Conservation (phyloP, 495 filamentous ascomycete genomes). For the Pyrenopolyporus hunteri region DNA sequence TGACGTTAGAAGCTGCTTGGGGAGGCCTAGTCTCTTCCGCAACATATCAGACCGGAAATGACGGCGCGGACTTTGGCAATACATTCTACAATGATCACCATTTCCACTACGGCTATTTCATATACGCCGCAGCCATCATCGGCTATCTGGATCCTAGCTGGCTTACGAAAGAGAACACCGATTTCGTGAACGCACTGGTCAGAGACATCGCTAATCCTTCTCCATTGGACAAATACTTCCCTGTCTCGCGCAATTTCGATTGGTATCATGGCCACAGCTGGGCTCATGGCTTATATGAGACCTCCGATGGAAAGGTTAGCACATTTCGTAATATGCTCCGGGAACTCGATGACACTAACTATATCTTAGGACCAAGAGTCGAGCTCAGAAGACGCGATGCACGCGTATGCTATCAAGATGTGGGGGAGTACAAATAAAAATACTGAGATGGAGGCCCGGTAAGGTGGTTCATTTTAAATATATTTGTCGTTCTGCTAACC, state of each 20-base stretch:
- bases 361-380: conserved; percentile 74
- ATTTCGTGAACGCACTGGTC: conserved; percentile 80
- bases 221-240: conserved; percentile 74
- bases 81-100: conserved; percentile 95
- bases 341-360: conserved; percentile 1
- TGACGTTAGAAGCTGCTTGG: conserved; percentile 63
- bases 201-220: conserved; percentile 81
- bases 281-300: conserved; percentile 93
- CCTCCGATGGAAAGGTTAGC: conserved; percentile 76
- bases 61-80: conserved; percentile 79
- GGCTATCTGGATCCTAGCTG: conserved; percentile 79
- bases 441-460: conserved; percentile 79
- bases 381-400: conserved; percentile 88
- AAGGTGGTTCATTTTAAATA: conserved; percentile 4
- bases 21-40: conserved; percentile 84
- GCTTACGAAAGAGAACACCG: conserved; percentile 68
- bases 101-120: conserved; percentile 91
- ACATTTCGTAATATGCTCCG: no score
- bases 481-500: not conserved
- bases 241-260: conserved; percentile 86
- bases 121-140: conserved; percentile 86
- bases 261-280: conserved; percentile 96
- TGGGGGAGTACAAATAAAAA: conserved; percentile 83
- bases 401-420: conserved; percentile 89
- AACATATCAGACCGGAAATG: conserved; percentile 74